These are phyloP conservation scores for Cystobasidiaceae sp. DNA, from an alignment of 1,284 basidiomycete genomes.

Conservation along the genomic window DNA sequence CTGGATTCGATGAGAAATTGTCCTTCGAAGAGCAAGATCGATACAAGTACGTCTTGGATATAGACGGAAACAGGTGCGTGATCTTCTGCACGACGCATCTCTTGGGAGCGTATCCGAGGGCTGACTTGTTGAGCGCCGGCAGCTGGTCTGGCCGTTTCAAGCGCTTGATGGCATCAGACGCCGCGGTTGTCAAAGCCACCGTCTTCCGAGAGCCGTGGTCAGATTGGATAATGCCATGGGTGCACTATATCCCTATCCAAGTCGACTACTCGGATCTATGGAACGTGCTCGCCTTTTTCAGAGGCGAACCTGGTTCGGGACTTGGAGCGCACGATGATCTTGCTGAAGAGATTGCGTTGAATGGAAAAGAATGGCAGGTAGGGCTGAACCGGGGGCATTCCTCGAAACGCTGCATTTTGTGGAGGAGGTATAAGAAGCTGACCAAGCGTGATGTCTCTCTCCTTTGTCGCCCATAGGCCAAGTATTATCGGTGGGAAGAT, in stretches of 20 bases:
- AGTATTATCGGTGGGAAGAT: slow-evolving; percentile 48
- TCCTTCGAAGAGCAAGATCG: background rate
- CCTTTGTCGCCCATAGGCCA: slow-evolving; percentile 10
- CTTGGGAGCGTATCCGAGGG: too few species aligned
- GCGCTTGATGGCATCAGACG: slow-evolving; percentile 49
- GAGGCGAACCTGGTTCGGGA: slow-evolving; percentile 47
- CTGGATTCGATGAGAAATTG: background rate
- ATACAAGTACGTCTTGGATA: slow-evolving; percentile 51
- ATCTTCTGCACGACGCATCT: slow-evolving; percentile 49
- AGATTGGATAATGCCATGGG: slow-evolving; percentile 48
- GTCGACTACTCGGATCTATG: slow-evolving; percentile 41
- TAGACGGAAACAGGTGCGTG: slow-evolving; percentile 51
- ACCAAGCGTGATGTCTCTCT: background rate
- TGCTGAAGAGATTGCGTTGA: slow-evolving; percentile 47
- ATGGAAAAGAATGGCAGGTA: slow-evolving; percentile 46
- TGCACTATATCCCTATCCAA: slow-evolving; percentile 41
- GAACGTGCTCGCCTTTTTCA: slow-evolving; percentile 51
- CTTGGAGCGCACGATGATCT: slow-evolving; percentile 45
- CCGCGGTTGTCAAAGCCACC: slow-evolving; percentile 49
- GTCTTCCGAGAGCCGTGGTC: slow-evolving; percentile 48
- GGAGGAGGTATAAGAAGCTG: too few species aligned
- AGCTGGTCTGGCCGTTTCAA: slow-evolving; percentile 45
- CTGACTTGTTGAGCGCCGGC: too few species aligned
- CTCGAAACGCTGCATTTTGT: too few species aligned
- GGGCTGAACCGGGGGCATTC: slow-evolving; percentile 37